Evolutionary conservation across 257 asterid genomes (phyloP), one percentile per base, ranked within the genome.

Genomic region (Forsythia viridissima): DNA sequence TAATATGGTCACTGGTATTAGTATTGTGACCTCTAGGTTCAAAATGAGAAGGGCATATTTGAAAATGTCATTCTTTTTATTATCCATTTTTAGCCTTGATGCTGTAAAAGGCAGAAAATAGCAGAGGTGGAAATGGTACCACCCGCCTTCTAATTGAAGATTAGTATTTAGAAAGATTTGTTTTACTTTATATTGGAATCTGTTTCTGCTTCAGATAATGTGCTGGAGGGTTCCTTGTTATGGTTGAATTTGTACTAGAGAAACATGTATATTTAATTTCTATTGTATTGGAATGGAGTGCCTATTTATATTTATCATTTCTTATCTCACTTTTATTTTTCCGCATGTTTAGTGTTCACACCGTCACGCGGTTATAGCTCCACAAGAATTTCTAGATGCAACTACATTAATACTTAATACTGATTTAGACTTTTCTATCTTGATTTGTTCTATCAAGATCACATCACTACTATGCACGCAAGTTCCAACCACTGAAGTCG

Each of bases 71-170:
- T 66, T 75, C 12, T 66, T 76, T 61, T 55, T 0, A 43, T 36
- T 20, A 41, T 78, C 15, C 4, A 63, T 39, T 52, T 52, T 72
- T 72, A 11, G 38, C 55, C 38, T 61, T 24, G 71, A 21, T 63
- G 73, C 78, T 72, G 81, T 38, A 43, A 34, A 80, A 80, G 74
- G 67, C 67, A 70, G 75, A 66, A 42, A 63, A 70, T 77, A 72
- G 88, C 92, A 81, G 89, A 80, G 92, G 89, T 88, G 92, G 87
- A 86, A 70, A 43, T 39, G 44, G 71, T 76, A 79, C 89, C 86
- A 89, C 93, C 92, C 89, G 90, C 93, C 78, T 78, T 79, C 48
- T 75, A 36, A 44, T 79, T 42, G 78, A 67, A 81, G 81, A 57
- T 42, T 74, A 70, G 83, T 76, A 72, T 40, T 24, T 77, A 42